Conservation (phyloP, 2,329 filamentous ascomycete species). For the Venturia aucupariae region DNA sequence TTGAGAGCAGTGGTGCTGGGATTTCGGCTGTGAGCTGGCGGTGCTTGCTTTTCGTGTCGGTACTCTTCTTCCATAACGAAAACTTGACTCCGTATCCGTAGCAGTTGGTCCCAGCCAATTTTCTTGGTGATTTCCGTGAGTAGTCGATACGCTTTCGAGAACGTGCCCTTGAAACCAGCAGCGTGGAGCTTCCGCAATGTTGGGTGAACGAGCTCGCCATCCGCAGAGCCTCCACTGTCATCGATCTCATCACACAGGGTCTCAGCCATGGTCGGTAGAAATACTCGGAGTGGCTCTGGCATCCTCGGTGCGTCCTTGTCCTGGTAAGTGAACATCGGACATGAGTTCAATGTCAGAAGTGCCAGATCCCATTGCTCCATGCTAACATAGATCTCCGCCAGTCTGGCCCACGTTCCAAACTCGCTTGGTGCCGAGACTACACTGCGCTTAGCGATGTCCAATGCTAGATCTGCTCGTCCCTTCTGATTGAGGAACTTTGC, state of each 20-base stretch:
- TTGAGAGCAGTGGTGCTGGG: slow-evolving; percentile 72
- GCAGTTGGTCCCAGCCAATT: slow-evolving; percentile 93
- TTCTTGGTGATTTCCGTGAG: slow-evolving; percentile 92
- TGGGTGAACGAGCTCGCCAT: slow-evolving; percentile 76
- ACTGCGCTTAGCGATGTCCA: slow-evolving; percentile 87
- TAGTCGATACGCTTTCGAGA: slow-evolving; percentile 87
- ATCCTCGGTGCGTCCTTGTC: slow-evolving; percentile 94
- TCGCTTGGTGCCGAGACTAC: slow-evolving; percentile 94
- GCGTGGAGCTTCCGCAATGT: slow-evolving; percentile 79
- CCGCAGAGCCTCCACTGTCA: slow-evolving; percentile 69
- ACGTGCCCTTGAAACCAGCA: slow-evolving; percentile 86
- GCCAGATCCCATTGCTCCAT: slow-evolving; percentile 97
- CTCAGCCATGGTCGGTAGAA: slow-evolving; percentile 78
- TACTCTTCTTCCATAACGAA: slow-evolving; percentile 99
- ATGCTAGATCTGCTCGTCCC: slow-evolving; percentile 73
- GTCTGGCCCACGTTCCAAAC: slow-evolving; percentile 89
- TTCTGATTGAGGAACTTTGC: slow-evolving; percentile 87
- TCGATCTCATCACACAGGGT: slow-evolving; percentile 93
- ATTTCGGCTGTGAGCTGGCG: slow-evolving; percentile 47
- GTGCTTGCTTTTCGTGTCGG: slow-evolving; percentile 62
- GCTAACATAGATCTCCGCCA: slow-evolving; percentile 88
- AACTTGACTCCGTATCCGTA: slow-evolving; percentile 90
- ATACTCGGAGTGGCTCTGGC: slow-evolving; percentile 83
- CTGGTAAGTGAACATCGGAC: slow-evolving; percentile 99
- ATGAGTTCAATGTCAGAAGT: slow-evolving; percentile 90